Base-by-base conservation (phyloP, 2,329 filamentous ascomycete genomes). In the Aspergillus sergii region DNA sequence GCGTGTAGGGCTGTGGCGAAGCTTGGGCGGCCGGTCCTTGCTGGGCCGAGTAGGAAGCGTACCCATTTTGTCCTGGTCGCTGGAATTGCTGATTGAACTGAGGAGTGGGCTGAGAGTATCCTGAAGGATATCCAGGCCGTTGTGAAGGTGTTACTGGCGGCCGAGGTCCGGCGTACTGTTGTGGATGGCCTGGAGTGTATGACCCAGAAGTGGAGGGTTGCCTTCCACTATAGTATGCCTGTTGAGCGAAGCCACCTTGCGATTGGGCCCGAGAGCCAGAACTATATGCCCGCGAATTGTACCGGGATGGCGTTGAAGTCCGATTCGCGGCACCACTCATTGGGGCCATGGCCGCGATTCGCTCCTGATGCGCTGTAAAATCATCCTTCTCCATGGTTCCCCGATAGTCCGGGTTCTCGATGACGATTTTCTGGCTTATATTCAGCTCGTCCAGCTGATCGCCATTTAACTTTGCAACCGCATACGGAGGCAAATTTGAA, bases 321-420 rank as follows among this genome's bases (percentile, higher is more conserved):
- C 76, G 75, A 62, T 70, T 74, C 2, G 72, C 71, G 32, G 73
- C 69, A 41, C 69, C 71, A 30, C 72, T 64, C 45, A 75, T 71
- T 26, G 78, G 72, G 21, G 73, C 68, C 34, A 74, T 65, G 48
- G 72, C 74, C 14, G 76, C 71, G 21, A 73, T 69, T 51, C 80
- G 78, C 63, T 79, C 78, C 66, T 80, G 78, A 59, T 86, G 85
- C 36, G 84, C 75, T 46, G 85, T 86, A 45, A 84, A 84, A 67
- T 93, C 90, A 69, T 96, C 93, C 70, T 94, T 92, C 69, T 96
- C 93, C 87, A 96, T 89, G 4, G 90, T 87, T 5, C 93, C 93
- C 66, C 86, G 86, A 75, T 91, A 91, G 71, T 93, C 88, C 58
- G 90, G 88, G 8, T 85, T 88, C 64, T 91, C 87, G 54, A 96